These are phyloP conservation scores for Agrostemma githago DNA, from an alignment of 148 eudicot genomes.

Conservation along the genomic window DNA sequence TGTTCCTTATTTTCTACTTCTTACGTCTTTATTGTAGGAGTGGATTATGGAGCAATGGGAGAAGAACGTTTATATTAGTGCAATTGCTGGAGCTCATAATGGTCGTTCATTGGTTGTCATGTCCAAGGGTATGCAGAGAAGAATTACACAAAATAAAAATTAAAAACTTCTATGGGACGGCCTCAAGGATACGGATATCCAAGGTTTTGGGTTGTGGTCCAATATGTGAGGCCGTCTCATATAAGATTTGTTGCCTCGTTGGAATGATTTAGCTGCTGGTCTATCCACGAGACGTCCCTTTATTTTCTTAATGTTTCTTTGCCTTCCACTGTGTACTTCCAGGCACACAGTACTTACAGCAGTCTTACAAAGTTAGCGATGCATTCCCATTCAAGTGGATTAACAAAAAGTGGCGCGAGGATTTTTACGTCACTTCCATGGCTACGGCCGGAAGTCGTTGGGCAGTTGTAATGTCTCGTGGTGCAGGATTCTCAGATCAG, in stretches of 20 bases:
- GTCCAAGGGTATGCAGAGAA: conserved; percentile 64
- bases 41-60: conserved; percentile 99
- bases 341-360: conserved; percentile 85
- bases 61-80: conserved; percentile 75
- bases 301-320: not conserved
- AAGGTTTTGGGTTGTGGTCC: not conserved
- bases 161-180: not conserved
- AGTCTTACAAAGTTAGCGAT: conserved; percentile 94
- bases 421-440: conserved; percentile 87
- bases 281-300: not conserved
- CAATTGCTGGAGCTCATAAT: conserved; percentile 80
- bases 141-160: not conserved
- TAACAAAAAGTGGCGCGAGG: conserved; percentile 93
- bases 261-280: not conserved
- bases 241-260: not conserved
- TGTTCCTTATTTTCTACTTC: conserved; percentile 4
- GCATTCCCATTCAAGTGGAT: conserved; percentile 97
- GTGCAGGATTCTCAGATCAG: conserved; percentile 84
- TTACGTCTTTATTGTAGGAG: conserved; percentile 40
- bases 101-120: conserved; percentile 85
- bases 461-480: conserved; percentile 98
- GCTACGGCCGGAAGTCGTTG: conserved; percentile 85
- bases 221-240: not conserved
- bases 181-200: not conserved
- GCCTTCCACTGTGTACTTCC: conserved; percentile 8